Evolutionary conservation across 108 stramenopile genomes (phyloP).

Genomic region (Nannochloropsis gaditana): DNA sequence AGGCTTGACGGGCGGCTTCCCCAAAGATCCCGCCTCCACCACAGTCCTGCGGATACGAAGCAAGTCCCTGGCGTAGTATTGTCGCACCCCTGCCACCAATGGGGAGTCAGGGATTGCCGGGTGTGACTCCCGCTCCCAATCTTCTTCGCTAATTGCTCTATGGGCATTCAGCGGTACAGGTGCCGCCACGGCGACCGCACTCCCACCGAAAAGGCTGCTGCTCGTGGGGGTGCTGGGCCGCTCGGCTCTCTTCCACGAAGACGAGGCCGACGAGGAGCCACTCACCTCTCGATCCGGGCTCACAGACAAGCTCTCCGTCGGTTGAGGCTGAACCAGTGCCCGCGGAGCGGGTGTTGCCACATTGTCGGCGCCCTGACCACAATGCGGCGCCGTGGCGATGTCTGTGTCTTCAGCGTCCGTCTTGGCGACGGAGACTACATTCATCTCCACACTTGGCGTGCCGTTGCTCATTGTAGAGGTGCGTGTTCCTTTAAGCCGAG

Average conservation of each 20-base stretch:
- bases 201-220: background rate
- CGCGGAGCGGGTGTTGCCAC: background rate
- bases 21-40: background rate
- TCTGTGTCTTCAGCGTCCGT: too few relatives aligned
- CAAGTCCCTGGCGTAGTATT: background rate
- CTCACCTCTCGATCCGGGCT: background rate
- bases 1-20: background rate
- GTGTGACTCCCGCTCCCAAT: background rate
- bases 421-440: too few relatives aligned
- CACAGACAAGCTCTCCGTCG: background rate
- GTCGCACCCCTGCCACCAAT: background rate
- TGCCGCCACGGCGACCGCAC: constrained; percentile 14
- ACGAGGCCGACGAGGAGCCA: background rate
- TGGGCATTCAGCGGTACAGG: background rate
- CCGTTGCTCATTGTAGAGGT: too few relatives aligned
- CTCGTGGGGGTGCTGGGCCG: background rate
- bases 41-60: background rate
- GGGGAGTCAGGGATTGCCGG: background rate
- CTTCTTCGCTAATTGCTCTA: background rate
- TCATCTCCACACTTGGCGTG: too few relatives aligned
- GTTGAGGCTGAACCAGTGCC: constrained; percentile 9
- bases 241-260: background rate
- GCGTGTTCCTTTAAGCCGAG: too few relatives aligned
- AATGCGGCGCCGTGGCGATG: too few relatives aligned
- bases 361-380: too few relatives aligned